phyloP scores from a whole-genome alignment of 176 grass and related monocot species.

The Ensete glaucum region DNA sequence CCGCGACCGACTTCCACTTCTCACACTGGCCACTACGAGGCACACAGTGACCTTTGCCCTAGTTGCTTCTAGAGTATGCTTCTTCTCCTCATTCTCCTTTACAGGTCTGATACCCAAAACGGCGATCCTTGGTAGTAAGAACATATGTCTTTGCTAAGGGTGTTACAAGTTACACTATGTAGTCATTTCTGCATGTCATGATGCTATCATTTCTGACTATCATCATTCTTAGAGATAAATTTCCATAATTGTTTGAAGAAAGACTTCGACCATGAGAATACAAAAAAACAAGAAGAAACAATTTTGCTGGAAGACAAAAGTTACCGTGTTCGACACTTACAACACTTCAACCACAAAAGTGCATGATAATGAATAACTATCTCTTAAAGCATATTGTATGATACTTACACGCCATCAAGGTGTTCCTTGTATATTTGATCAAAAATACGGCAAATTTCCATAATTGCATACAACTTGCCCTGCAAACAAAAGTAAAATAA shows the following conservation, averaged over 20 bases:
- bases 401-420: slow-evolving; percentile 16
- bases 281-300: neutral
- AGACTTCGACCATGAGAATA: neutral
- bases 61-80: too few relatives aligned
- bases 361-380: neutral
- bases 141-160: neutral
- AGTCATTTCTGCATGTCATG: neutral
- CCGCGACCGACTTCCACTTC: too few relatives aligned
- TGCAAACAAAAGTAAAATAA: neutral
- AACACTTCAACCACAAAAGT: too few relatives aligned
- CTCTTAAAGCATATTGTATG: neutral
- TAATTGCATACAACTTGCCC: slow-evolving; percentile 20
- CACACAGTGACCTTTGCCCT: too few relatives aligned
- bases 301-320: too few relatives aligned
- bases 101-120: too few relatives aligned
- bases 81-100: too few relatives aligned
- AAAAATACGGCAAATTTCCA: slow-evolving; percentile 18
- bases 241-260: neutral
- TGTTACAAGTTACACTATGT: neutral
- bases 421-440: slow-evolving; percentile 19
- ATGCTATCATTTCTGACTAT: neutral
- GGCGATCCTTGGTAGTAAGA: neutral
- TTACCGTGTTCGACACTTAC: too few relatives aligned
- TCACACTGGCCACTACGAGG: too few relatives aligned
- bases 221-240: neutral